Evolutionary conservation across 2,329 filamentous ascomycete genomes (phyloP).

Genomic region (Coleophoma crateriformis): DNA sequence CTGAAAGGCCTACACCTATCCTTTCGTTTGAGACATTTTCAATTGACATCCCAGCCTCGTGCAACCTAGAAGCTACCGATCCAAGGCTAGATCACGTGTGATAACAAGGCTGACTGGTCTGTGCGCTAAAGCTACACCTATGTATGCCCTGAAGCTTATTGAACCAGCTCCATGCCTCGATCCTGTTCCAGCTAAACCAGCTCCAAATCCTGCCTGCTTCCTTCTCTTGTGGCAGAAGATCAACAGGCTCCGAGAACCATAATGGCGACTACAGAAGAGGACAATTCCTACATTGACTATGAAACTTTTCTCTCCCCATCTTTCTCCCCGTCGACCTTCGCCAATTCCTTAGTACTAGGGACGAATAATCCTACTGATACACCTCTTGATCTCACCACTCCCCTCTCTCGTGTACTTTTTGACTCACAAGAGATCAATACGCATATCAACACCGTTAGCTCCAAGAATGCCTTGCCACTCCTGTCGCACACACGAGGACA

Average conservation of each 20-base stretch:
- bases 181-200: too few species aligned
- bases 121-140: too few species aligned
- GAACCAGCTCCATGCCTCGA: too few species aligned
- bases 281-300: conserved; percentile 91
- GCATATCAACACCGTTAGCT: conserved; percentile 86
- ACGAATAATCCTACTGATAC: conserved; percentile 92
- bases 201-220: too few species aligned
- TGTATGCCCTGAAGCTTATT: too few species aligned
- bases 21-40: too few species aligned
- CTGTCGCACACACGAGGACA: conserved; percentile 73
- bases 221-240: too few species aligned
- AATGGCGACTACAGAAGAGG: conserved; percentile 35
- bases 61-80: too few species aligned
- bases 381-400: conserved; percentile 88
- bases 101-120: too few species aligned
- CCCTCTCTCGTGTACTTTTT: conserved; percentile 88
- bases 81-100: too few species aligned
- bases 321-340: conserved; percentile 78
- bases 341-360: conserved; percentile 79
- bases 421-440: conserved; percentile 97
- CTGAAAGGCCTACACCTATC: too few species aligned
- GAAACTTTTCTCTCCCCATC: conserved; percentile 79
- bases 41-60: too few species aligned
- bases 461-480: conserved; percentile 75
- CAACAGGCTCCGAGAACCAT: background rate